Percentiles rank a stretch among this genome's conserved stretches.
These are phyloP conservation scores for Emergomyces pasteurianus DNA, from an alignment of 2,329 filamentous ascomycete genomes.

Conservation along the genomic window DNA sequence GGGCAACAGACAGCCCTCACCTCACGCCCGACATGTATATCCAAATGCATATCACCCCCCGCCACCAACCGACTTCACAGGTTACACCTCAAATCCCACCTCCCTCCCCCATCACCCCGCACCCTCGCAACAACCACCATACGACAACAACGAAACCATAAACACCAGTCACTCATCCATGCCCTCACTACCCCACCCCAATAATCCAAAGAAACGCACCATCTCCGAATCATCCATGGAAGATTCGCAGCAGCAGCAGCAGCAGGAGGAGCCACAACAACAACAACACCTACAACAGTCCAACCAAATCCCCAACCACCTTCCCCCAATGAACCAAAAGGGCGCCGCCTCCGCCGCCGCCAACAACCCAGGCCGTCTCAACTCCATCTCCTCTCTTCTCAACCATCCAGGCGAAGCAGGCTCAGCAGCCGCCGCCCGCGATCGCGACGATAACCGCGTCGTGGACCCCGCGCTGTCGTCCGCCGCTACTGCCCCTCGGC, in stretches of 20 bases:
- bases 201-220: slow-evolving; percentile 25
- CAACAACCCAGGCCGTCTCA: slow-evolving; percentile 47
- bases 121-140: slow-evolving; percentile 10
- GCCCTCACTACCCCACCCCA: slow-evolving; percentile 18
- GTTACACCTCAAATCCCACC: slow-evolving; percentile 26
- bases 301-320: slow-evolving; percentile 24
- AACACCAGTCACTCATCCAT: slow-evolving; percentile 13
- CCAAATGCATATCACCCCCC: slow-evolving; percentile 31
- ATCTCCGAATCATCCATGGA: slow-evolving; percentile 22
- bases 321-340: slow-evolving; percentile 24
- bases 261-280: no score
- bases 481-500: slow-evolving; percentile 11
- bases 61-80: slow-evolving; percentile 40
- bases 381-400: slow-evolving; percentile 64
- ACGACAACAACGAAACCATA: not conserved
- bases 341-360: slow-evolving; percentile 12
- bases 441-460: slow-evolving; percentile 19
- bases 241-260: slow-evolving; percentile 7
- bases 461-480: slow-evolving; percentile 30
- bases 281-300: no score
- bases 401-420: slow-evolving; percentile 44
- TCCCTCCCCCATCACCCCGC: slow-evolving; percentile 21
- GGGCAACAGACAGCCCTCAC: slow-evolving; percentile 15
- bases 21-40: slow-evolving; percentile 21
- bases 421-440: not conserved